phyloP scores from a whole-genome alignment of 768 basidiomycete species.

The Suillus cothurnatus region DNA sequence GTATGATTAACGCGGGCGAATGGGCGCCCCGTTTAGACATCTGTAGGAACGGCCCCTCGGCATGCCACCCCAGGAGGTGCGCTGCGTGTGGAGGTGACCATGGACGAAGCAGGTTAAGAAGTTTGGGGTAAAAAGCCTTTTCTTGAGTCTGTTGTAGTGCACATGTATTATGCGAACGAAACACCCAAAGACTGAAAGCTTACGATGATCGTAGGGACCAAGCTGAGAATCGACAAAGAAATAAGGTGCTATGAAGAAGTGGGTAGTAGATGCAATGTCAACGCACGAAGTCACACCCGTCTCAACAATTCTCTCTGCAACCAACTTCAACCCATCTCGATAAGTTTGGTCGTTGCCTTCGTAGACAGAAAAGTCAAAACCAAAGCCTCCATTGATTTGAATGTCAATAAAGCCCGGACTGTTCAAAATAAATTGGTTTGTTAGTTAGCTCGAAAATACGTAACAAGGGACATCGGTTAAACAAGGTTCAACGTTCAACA shows the following conservation, averaged over 20 bases:
- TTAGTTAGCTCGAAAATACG: constrained; percentile 12
- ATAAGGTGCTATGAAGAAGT: constrained; percentile 25
- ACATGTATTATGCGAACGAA: not conserved
- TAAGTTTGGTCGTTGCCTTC: constrained; percentile 72
- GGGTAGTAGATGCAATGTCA: constrained; percentile 3
- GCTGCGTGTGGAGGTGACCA: constrained; percentile 66
- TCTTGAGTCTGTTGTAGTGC: constrained; percentile 66
- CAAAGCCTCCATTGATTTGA: constrained; percentile 90
- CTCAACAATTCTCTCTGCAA: constrained; percentile 78
- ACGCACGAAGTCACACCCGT: constrained; percentile 88
- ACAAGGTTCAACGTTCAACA: not conserved
- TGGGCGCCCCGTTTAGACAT: constrained; percentile 85
- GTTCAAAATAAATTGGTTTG: constrained; percentile 9
- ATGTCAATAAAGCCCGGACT: constrained; percentile 88
- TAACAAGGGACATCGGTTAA: not conserved
- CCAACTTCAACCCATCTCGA: constrained; percentile 61
- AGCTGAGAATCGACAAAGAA: constrained; percentile 35
- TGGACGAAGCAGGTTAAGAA: constrained; percentile 69
- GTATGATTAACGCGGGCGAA: constrained; percentile 61
- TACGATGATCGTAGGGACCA: constrained; percentile 75
- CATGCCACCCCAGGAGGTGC: constrained; percentile 85
- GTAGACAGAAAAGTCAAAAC: constrained; percentile 86
- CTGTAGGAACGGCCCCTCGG: constrained; percentile 88
- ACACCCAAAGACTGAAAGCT: constrained; percentile 20
- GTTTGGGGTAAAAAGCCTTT: constrained; percentile 68